phyloP scores from a whole-genome alignment of 1,284 basidiomycete species.

The Sporisorium graminicola region DNA sequence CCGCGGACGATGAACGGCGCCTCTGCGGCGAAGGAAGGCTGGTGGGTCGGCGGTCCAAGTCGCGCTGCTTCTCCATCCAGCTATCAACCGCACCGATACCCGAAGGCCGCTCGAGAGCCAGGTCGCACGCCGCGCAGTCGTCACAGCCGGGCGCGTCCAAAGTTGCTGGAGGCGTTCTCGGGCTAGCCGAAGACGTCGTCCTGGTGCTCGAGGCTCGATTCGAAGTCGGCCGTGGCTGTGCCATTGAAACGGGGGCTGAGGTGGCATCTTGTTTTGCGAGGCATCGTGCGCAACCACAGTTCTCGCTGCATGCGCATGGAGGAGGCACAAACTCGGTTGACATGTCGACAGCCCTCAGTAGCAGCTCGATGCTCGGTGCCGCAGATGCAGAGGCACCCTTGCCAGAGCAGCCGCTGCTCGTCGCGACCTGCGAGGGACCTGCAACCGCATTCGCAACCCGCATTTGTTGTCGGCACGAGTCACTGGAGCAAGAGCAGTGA shows the following conservation, averaged over 20 bases:
- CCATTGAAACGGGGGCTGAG: not conserved
- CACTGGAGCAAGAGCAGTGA: constrained; percentile 22
- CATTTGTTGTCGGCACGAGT: constrained; percentile 9
- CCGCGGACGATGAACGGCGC: constrained; percentile 9
- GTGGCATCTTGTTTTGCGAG: constrained; percentile 20
- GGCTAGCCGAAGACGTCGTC: constrained; percentile 27
- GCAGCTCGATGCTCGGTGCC: constrained; percentile 45
- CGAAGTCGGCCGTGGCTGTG: not conserved
- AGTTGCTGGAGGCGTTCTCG: constrained; percentile 18
- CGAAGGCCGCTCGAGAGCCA: constrained; percentile 48
- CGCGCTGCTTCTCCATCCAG: constrained; percentile 44
- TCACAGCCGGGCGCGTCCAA: constrained; percentile 31
- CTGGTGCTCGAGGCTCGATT: constrained; percentile 17
- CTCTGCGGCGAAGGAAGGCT: not conserved
- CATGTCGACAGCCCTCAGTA: constrained; percentile 53
- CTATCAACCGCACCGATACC: constrained; percentile 55
- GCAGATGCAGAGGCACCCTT: constrained; percentile 19
- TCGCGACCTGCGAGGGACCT: not conserved
- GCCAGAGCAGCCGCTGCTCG: constrained; percentile 26
- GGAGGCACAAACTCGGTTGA: constrained; percentile 48
- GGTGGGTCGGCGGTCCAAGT: not conserved
- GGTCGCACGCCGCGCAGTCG: constrained; percentile 58
- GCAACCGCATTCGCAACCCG: not conserved
- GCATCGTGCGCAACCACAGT: constrained; percentile 48
- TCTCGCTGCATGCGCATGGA: constrained; percentile 40